phyloP scores from a whole-genome alignment of 257 asterid species.

The Lycium barbarum region DNA sequence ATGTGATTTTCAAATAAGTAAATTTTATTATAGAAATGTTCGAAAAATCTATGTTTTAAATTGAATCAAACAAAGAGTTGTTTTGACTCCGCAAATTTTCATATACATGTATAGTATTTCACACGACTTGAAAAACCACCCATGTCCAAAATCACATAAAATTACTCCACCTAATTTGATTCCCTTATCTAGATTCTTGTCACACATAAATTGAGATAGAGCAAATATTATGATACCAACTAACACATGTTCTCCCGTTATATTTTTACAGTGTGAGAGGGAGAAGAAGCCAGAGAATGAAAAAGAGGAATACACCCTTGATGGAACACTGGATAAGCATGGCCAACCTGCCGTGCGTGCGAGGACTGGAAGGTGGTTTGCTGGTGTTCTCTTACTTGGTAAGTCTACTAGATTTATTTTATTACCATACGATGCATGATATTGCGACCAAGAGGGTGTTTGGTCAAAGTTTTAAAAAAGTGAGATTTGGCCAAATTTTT shows the following conservation, averaged over 20 bases:
- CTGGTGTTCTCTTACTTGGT: constrained; percentile 83
- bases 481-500: too few relatives aligned
- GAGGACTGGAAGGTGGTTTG: constrained; percentile 75
- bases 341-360: constrained; percentile 82
- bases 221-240: too few relatives aligned
- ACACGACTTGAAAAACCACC: neutral
- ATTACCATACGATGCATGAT: too few relatives aligned
- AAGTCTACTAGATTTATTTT: constrained; percentile 16
- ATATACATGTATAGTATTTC: too few relatives aligned
- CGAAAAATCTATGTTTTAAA: too few relatives aligned
- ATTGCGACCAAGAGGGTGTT: neutral
- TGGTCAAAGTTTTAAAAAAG: too few relatives aligned
- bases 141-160: neutral
- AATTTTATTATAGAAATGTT: too few relatives aligned
- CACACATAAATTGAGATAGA: neutral
- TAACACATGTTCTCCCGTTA: neutral
- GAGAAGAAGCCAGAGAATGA: constrained; percentile 43
- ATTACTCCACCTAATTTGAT: neutral
- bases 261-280: constrained; percentile 31
- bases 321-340: constrained; percentile 70
- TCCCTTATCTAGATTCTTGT: neutral
- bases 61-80: too few relatives aligned
- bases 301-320: constrained; percentile 66
- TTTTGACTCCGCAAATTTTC: too few relatives aligned
- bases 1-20: neutral